Evolutionary conservation across 2,329 filamentous ascomycete genomes (phyloP).

Genomic region (Nakataea oryzae): DNA sequence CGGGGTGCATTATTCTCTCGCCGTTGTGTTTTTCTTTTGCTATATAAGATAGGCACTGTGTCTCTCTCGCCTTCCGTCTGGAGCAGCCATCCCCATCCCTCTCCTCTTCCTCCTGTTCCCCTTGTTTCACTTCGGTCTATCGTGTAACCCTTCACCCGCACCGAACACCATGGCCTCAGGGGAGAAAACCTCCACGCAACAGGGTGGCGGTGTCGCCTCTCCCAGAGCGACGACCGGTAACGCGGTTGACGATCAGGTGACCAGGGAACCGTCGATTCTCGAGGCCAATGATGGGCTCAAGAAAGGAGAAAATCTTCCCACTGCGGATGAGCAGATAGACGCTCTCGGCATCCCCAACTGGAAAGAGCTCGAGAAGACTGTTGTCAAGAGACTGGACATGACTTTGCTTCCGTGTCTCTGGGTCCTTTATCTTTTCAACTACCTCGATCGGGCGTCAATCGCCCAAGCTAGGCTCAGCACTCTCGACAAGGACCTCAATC

Average conservation of each 20-base stretch:
- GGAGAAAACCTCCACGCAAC: not conserved
- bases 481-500: constrained; percentile 31
- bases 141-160: not conserved
- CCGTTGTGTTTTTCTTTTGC: not conserved
- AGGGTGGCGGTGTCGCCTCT: not conserved
- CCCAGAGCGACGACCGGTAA: not conserved
- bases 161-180: not conserved
- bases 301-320: not conserved
- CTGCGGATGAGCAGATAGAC: not conserved
- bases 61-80: not conserved
- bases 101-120: not conserved
- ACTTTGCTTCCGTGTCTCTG: constrained; percentile 1
- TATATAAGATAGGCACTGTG: not conserved
- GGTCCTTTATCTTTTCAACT: constrained; percentile 2
- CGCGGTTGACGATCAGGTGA: not conserved
- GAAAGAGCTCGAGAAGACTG: not conserved
- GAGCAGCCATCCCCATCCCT: not conserved
- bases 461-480: constrained; percentile 31
- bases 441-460: constrained; percentile 1
- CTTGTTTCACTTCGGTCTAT: not conserved
- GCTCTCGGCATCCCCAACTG: constrained; percentile 1
- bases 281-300: not conserved
- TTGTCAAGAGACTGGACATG: not conserved
- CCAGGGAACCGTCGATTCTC: not conserved
- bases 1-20: not conserved